phyloP scores from a whole-genome alignment of 75 land plant species.

The Cunninghamia lanceolata region DNA sequence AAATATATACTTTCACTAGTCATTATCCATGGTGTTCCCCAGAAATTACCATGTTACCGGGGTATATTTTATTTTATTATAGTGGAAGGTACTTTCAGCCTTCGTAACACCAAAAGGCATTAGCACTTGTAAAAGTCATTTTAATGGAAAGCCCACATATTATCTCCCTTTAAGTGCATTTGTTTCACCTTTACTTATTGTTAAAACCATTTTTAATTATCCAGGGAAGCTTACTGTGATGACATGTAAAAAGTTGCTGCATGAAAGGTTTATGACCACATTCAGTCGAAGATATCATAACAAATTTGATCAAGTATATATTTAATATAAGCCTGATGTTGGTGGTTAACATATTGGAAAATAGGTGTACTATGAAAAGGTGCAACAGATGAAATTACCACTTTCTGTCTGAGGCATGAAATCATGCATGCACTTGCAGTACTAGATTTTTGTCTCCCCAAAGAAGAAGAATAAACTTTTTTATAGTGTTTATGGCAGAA shows the following conservation, averaged over 20 bases:
- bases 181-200: too few relatives aligned
- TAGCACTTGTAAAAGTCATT: background rate
- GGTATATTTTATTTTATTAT: too few relatives aligned
- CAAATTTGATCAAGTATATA: background rate
- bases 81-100: background rate
- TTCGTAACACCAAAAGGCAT: background rate
- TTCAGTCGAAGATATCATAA: too few relatives aligned
- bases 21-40: background rate
- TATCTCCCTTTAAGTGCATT: too few relatives aligned
- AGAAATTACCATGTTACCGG: background rate
- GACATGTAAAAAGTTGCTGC: too few relatives aligned
- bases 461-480: too few relatives aligned
- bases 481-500: background rate
- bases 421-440: background rate
- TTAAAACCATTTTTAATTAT: too few relatives aligned
- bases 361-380: background rate
- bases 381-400: background rate
- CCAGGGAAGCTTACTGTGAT: too few relatives aligned
- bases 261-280: background rate
- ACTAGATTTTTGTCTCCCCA: background rate
- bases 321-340: too few relatives aligned
- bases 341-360: too few relatives aligned
- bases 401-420: background rate
- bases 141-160: background rate
- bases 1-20: too few relatives aligned